phyloP scores from a whole-genome alignment of 202 grass and related monocot genomes.

The Setaria viridis region DNA sequence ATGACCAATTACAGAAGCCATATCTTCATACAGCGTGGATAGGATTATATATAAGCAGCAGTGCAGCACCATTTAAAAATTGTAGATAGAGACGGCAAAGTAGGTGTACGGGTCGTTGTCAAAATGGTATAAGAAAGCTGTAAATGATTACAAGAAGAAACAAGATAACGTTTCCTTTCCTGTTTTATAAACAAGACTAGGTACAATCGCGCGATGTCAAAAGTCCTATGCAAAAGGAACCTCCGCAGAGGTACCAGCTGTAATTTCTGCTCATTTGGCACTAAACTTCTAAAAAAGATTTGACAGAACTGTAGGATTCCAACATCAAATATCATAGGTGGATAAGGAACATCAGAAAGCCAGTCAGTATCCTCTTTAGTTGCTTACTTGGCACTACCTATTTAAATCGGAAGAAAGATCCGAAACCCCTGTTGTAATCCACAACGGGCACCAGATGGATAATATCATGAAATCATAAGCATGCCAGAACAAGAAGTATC shows the following conservation, averaged over 20 bases:
- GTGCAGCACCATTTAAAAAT: background rate
- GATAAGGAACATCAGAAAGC: constrained; percentile 1
- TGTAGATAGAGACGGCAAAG: constrained; percentile 4
- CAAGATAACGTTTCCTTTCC: background rate
- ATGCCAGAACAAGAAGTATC: background rate
- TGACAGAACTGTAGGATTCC: constrained; percentile 32
- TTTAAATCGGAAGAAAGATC: constrained; percentile 5
- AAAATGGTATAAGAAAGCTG: constrained; percentile 12
- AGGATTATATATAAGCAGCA: constrained; percentile 7
- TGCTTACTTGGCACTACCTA: constrained; percentile 16
- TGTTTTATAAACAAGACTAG: constrained; percentile 37
- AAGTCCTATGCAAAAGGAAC: background rate
- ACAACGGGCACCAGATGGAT: background rate
- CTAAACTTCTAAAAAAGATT: background rate
- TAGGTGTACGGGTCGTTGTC: constrained; percentile 32
- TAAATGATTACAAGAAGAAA: constrained; percentile 25
- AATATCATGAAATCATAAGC: constrained; percentile 28
- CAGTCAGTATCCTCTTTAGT: background rate
- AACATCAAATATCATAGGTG: background rate
- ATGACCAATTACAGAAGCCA: constrained; percentile 31
- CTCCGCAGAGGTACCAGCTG: background rate
- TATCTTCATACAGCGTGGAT: background rate
- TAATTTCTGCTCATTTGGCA: constrained; percentile 19
- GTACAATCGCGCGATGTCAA: background rate
- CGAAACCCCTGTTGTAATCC: background rate